Evolutionary conservation across 257 asterid species (phyloP).

Genomic region (Coffea eugenioides): DNA sequence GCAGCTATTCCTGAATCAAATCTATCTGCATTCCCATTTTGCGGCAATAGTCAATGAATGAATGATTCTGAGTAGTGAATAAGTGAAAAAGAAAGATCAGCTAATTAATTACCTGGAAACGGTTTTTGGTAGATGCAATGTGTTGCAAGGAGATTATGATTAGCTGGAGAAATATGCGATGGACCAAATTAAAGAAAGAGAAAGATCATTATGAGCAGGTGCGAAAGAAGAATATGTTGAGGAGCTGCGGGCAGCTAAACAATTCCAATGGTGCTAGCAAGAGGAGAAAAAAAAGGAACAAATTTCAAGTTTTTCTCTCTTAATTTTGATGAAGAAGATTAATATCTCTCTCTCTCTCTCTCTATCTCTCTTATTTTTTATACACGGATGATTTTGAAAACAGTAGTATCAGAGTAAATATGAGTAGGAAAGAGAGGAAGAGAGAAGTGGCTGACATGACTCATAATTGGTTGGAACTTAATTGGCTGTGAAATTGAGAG

Average conservation of each 20-base stretch:
- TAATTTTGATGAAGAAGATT: too few species aligned
- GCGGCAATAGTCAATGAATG: not conserved
- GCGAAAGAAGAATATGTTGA: too few species aligned
- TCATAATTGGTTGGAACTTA: not conserved
- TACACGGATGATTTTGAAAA: too few species aligned
- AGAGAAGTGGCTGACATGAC: not conserved
- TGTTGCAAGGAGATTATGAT: not conserved
- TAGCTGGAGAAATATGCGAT: conserved; percentile 16
- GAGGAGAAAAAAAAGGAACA: conserved; percentile 25
- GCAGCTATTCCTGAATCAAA: not conserved
- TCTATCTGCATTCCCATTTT: not conserved
- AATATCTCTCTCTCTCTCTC: too few species aligned
- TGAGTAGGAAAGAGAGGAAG: not conserved
- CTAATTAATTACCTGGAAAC: not conserved
- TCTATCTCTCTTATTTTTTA: too few species aligned
- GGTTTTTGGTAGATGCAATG: not conserved
- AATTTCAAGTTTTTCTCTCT: not conserved
- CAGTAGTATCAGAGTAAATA: too few species aligned
- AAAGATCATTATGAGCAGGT: conserved; percentile 2
- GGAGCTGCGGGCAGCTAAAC: not conserved
- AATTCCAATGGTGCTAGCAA: conserved; percentile 12
- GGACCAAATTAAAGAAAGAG: conserved; percentile 15
- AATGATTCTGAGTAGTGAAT: not conserved
- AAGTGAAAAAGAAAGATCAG: not conserved
- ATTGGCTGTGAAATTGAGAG: conserved; percentile 7